Percentiles rank a stretch among this genome's conserved stretches.
Evolutionary conservation across 169 alveolate species (phyloP).

Genomic region (Babesia bovis): DNA sequence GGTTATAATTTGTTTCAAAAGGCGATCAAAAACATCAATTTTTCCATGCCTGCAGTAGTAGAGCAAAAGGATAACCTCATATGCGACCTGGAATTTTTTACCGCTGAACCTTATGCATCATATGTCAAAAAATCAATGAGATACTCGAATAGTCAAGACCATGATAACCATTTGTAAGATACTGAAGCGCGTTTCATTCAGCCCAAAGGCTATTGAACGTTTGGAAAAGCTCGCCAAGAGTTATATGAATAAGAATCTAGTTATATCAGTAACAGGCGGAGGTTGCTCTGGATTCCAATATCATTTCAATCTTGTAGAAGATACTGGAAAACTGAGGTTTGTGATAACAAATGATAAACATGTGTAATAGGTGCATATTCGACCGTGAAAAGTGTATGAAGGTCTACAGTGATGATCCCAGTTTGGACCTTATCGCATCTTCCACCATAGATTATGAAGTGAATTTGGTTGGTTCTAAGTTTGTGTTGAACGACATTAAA

Average conservation of each 20-base stretch:
- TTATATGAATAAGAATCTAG: slow-evolving; percentile 54
- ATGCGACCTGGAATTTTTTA: slow-evolving; percentile 58
- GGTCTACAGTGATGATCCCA: slow-evolving; percentile 68
- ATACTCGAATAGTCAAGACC: not conserved
- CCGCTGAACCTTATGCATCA: slow-evolving; percentile 19
- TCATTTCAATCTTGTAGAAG: slow-evolving; percentile 63
- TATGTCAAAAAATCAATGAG: slow-evolving; percentile 20
- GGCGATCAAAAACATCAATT: not conserved
- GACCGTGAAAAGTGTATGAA: slow-evolving; percentile 57
- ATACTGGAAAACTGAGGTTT: slow-evolving; percentile 21
- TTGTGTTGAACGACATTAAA: slow-evolving; percentile 69
- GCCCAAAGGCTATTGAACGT: slow-evolving; percentile 57
- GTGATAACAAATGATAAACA: not conserved
- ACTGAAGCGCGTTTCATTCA: slow-evolving; percentile 31
- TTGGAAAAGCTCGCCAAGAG: slow-evolving; percentile 51
- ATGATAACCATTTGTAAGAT: slow-evolving; percentile 21
- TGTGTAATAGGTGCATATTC: slow-evolving; percentile 43
- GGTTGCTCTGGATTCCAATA: slow-evolving; percentile 82
- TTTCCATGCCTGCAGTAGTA: not conserved
- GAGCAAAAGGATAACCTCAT: slow-evolving; percentile 14
- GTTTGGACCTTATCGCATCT: slow-evolving; percentile 56
- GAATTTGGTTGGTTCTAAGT: slow-evolving; percentile 72
- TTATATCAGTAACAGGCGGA: slow-evolving; percentile 72
- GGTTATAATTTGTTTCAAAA: slow-evolving; percentile 5
- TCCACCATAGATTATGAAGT: slow-evolving; percentile 70